phyloP scores from a whole-genome alignment of 768 basidiomycete genomes.

The Auricularia heimuer region DNA sequence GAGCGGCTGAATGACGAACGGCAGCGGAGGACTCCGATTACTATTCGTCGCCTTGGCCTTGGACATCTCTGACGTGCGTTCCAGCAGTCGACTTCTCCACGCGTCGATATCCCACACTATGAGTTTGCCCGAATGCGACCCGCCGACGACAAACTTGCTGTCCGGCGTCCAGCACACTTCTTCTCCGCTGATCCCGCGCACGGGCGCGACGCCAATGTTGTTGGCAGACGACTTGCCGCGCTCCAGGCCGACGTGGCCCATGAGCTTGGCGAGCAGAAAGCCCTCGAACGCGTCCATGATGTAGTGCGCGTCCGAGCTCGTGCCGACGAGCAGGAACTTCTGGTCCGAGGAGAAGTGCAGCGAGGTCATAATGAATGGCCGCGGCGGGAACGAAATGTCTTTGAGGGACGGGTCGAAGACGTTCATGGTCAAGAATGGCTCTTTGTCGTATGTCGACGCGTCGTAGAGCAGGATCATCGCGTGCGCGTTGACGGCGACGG shows the following conservation, averaged over 20 bases:
- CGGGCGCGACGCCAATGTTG: slow-evolving; percentile 45
- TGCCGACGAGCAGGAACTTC: slow-evolving; percentile 84
- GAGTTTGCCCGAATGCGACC: slow-evolving; percentile 79
- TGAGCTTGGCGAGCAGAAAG: slow-evolving; percentile 70
- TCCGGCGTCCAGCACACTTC: slow-evolving; percentile 94
- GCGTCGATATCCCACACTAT: slow-evolving; percentile 73
- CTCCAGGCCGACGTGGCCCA: slow-evolving; percentile 78
- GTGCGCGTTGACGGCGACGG: slow-evolving; percentile 75
- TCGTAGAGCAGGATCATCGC: slow-evolving; percentile 81
- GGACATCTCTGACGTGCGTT: slow-evolving; percentile 12
- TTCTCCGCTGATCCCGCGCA: slow-evolving; percentile 79
- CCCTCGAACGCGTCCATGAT: slow-evolving; percentile 88
- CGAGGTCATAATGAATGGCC: slow-evolving; percentile 84
- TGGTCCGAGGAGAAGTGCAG: slow-evolving; percentile 85
- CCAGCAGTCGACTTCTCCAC: slow-evolving; percentile 14
- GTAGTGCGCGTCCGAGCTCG: slow-evolving; percentile 88
- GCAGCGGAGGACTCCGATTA: slow-evolving; percentile 28
- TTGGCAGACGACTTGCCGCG: slow-evolving; percentile 37
- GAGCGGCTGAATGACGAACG: slow-evolving; percentile 38
- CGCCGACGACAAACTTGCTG: slow-evolving; percentile 80
- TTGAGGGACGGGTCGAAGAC: slow-evolving; percentile 73
- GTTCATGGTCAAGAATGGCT: slow-evolving; percentile 76
- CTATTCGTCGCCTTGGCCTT: slow-evolving; percentile 19
- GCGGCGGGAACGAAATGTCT: slow-evolving; percentile 73
- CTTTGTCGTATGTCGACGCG: slow-evolving; percentile 78